Evolutionary conservation across 768 basidiomycete species (phyloP).

Genomic region (Tulasnella sp.): DNA sequence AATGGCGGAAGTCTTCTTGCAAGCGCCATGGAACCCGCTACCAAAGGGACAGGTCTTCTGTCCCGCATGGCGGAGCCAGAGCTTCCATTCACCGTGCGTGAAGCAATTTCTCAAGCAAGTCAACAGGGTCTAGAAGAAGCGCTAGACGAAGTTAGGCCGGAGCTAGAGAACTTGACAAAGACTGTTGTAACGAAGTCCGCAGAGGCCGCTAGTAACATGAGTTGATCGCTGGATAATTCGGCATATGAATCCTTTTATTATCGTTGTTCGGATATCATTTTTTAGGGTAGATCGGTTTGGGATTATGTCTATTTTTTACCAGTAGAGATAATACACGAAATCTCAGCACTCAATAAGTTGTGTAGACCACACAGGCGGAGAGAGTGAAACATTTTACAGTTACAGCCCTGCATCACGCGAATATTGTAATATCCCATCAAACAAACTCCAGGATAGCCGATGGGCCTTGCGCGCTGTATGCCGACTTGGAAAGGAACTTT

Average conservation of each 20-base stretch:
- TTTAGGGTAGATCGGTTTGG: too few relatives aligned
- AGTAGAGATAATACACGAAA: too few relatives aligned
- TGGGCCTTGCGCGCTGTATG: constrained; percentile 62
- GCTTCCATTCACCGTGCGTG: constrained; percentile 1
- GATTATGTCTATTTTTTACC: too few relatives aligned
- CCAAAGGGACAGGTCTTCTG: not conserved
- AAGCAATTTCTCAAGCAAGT: constrained; percentile 2
- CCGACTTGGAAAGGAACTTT: constrained; percentile 66
- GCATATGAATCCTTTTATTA: too few relatives aligned
- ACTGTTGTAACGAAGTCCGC: not conserved
- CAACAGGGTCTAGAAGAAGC: constrained; percentile 3
- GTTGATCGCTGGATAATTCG: too few relatives aligned
- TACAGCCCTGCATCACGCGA: too few relatives aligned
- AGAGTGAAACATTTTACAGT: too few relatives aligned
- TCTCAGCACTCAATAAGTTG: too few relatives aligned
- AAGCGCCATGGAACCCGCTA: not conserved
- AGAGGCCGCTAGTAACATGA: too few relatives aligned
- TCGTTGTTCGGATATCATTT: too few relatives aligned
- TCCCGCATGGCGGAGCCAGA: not conserved
- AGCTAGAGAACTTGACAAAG: not conserved
- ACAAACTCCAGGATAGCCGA: constrained; percentile 55
- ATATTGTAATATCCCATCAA: too few relatives aligned
- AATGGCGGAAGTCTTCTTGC: not conserved
- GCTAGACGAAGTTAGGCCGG: not conserved
- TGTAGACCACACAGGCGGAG: too few relatives aligned